Evolutionary conservation across 352 stramenopile species (phyloP).

Genomic region (Peronosclerospora sorghi): DNA sequence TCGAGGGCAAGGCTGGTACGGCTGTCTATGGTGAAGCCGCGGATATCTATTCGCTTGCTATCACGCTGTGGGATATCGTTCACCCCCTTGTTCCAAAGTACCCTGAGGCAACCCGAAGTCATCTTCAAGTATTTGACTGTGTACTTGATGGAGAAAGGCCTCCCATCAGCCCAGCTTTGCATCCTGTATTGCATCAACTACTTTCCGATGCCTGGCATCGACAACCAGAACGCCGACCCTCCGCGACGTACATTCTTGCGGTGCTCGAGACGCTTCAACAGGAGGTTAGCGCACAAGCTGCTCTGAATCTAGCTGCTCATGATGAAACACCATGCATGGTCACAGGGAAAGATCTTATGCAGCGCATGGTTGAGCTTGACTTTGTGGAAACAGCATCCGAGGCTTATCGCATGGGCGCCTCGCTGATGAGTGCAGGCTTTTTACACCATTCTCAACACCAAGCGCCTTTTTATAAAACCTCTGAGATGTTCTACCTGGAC

Average conservation of each 20-base stretch:
- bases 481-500: conserved; percentile 46
- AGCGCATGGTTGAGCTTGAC: conserved; percentile 49
- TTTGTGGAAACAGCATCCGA: conserved; percentile 39
- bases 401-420: conserved; percentile 42
- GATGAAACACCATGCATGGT: conserved; percentile 20
- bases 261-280: conserved; percentile 39
- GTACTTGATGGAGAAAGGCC: conserved; percentile 52
- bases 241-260: conserved; percentile 34
- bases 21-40: conserved; percentile 59
- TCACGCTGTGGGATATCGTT: conserved; percentile 74
- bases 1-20: conserved; percentile 54
- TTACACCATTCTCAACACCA: conserved; percentile 46
- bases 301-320: conserved; percentile 18
- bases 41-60: conserved; percentile 60
- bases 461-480: conserved; percentile 33
- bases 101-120: conserved; percentile 38
- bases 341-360: conserved; percentile 39
- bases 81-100: conserved; percentile 59
- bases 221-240: conserved; percentile 37
- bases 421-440: conserved; percentile 52
- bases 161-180: conserved; percentile 20
- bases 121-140: conserved; percentile 58
- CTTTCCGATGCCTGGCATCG: conserved; percentile 41
- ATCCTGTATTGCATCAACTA: conserved; percentile 33
- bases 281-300: conserved; percentile 31